Base-by-base conservation (phyloP, 768 basidiomycete genomes). In the Suillus variegatus region DNA sequence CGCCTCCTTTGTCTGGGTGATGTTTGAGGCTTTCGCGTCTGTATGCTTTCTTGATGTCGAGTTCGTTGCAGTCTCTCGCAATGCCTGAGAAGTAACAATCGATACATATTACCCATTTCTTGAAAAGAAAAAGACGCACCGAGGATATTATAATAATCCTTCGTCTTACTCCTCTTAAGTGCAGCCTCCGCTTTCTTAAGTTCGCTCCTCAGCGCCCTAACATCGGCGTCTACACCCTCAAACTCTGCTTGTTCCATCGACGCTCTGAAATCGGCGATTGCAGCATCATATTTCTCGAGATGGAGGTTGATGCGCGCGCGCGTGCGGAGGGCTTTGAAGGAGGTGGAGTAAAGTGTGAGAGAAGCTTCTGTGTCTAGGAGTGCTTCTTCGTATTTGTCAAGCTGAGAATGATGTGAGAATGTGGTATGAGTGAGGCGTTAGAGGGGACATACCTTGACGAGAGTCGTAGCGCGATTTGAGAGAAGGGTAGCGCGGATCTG, bases 1-100 rank as follows among this genome's bases (percentile, higher is more conserved):
- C 93, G 36, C 96, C 96, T 35, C 96, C 95, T 85, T 94, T 94
- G 76, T 94, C 92, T 56, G 92, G 92, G 77, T 93, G 92, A 70
- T 93, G 92, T 70, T 88, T 92, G 75, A 95, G 76, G 71, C 90
- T 92, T 78, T 95, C 92, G 70, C 88, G 84, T 66, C 95, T 84
- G 76, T 98, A 98, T 40, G 85, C 97, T 79, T 95, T 97, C 82
- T 93, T 95, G 70, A 97, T 90, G 35, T 95, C 94, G 5, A 70
- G 60, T 35, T 92, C 91, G 2, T 78, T 79, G 70, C 88, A 89
- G 32, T 89, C 88, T 65, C 86, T 78, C 25, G 81, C 28, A 5
- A 93, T 76, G 22, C 85, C 79, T 72, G 70, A 8, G 38, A 43
- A 18, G 13, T 49, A 22, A 8, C 14, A 38, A 22, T 20, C 25